phyloP scores from a whole-genome alignment of 1,139 yeast genomes.

The Kodamaea fungicola region DNA sequence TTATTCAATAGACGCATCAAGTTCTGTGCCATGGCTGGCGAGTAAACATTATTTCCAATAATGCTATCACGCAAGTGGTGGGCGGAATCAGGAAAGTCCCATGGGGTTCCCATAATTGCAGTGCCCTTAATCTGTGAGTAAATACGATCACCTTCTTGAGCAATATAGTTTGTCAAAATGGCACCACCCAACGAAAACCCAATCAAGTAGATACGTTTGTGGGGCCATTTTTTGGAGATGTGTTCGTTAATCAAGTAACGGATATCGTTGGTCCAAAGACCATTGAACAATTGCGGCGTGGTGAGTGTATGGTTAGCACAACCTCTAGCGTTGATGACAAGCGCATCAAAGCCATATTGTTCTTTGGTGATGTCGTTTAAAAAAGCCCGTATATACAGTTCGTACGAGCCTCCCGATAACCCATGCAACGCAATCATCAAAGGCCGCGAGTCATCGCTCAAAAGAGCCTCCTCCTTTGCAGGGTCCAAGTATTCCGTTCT shows the following conservation, averaged over 20 bases:
- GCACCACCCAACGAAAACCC: conserved; percentile 73
- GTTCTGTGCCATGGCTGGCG: conserved; percentile 53
- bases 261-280: conserved; percentile 61
- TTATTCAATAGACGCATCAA: conserved; percentile 40
- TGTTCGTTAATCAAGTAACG: conserved; percentile 50
- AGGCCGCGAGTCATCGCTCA: conserved; percentile 42
- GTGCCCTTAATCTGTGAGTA: conserved; percentile 44
- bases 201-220: conserved; percentile 46
- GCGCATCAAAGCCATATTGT: conserved; percentile 45
- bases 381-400: conserved; percentile 50
- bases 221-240: conserved; percentile 44
- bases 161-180: conserved; percentile 73
- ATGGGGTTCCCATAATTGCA: conserved; percentile 65
- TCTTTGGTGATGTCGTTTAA: conserved; percentile 30
- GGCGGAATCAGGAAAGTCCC: conserved; percentile 70
- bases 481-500: conserved; percentile 42
- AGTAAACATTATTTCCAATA: conserved; percentile 47
- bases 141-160: conserved; percentile 53
- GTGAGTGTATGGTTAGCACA: conserved; percentile 58
- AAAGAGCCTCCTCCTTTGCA: conserved; percentile 23
- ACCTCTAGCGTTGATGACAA: conserved; percentile 58
- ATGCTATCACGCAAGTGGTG: conserved; percentile 36
- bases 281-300: conserved; percentile 57
- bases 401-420: conserved; percentile 61
- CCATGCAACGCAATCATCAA: conserved; percentile 57